A percentile compares a stretch with the other conserved stretches of the same genome.
Evolutionary conservation across 179 eudicot genomes (phyloP).

Genomic region (Pouteria campechiana): DNA sequence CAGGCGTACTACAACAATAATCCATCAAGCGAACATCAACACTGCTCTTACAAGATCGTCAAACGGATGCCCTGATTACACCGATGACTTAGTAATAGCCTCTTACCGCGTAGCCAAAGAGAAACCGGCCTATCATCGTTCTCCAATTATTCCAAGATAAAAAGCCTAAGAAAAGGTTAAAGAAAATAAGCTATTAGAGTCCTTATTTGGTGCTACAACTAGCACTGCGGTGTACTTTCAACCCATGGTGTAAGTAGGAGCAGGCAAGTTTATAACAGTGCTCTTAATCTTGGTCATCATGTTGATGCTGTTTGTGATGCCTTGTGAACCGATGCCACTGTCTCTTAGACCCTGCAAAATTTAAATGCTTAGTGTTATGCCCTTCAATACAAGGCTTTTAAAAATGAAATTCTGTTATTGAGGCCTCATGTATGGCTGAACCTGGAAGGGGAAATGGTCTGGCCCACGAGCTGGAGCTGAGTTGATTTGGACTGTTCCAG

Average conservation of each 20-base stretch:
- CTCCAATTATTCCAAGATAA: too few relatives aligned
- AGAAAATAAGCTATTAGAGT: too few relatives aligned
- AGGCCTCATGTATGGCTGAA: too few relatives aligned
- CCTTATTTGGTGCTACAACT: too few relatives aligned
- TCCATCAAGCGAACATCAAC: too few relatives aligned
- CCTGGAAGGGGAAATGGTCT: slow-evolving; percentile 92
- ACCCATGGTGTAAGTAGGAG: slow-evolving; percentile 84
- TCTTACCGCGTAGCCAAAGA: too few relatives aligned
- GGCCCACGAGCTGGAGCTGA: slow-evolving; percentile 99
- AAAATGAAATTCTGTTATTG: slow-evolving; percentile 1
- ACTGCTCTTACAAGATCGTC: too few relatives aligned
- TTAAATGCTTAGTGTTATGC: not conserved
- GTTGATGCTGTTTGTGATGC: slow-evolving; percentile 83
- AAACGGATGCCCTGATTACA: too few relatives aligned
- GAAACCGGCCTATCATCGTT: too few relatives aligned
- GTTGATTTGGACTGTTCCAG: slow-evolving; percentile 93
- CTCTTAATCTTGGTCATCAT: slow-evolving; percentile 97
- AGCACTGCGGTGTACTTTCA: slow-evolving; percentile 10
- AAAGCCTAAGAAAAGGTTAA: too few relatives aligned
- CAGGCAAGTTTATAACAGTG: slow-evolving; percentile 93
- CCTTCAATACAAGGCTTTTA: not conserved
- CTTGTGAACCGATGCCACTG: slow-evolving; percentile 97
- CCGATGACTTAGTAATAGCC: too few relatives aligned
- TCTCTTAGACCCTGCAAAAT: slow-evolving; percentile 77
- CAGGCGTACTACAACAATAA: too few relatives aligned